Percentiles rank a stretch among this genome's conserved stretches.
Conservation (phyloP, 345 rosid species). For the Boechera stricta region DNA sequence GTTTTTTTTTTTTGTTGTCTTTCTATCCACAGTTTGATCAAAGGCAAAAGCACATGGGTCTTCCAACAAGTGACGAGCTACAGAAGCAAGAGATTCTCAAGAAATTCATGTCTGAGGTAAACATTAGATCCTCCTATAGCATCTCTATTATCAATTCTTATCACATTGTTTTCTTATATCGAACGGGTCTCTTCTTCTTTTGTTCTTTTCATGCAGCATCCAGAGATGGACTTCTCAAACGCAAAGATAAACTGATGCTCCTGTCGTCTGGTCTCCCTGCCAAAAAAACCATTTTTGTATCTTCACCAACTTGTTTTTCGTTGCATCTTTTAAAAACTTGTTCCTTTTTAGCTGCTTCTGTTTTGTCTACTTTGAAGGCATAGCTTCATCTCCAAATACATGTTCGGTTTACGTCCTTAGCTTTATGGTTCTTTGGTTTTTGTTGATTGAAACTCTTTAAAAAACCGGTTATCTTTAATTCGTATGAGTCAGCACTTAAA, state of each 20-base stretch:
- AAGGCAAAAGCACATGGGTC: conserved; percentile 98
- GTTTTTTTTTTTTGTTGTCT: neutral
- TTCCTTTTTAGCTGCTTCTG: conserved; percentile 6
- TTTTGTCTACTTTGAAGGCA: conserved; percentile 34
- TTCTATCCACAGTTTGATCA: conserved; percentile 74
- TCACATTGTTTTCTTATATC: neutral
- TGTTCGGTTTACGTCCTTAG: conserved; percentile 9
- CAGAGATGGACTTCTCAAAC: conserved; percentile 95
- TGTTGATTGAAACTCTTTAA: neutral
- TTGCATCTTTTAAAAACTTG: conserved; percentile 23
- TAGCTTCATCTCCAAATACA: conserved; percentile 16
- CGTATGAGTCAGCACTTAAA: neutral
- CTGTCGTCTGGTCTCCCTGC: conserved; percentile 14
- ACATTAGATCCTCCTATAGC: neutral
- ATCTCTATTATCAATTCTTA: neutral
- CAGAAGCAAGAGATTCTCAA: conserved; percentile 92
- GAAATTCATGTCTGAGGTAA: conserved; percentile 76
- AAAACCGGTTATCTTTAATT: neutral
- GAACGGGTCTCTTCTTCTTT: conserved; percentile 11
- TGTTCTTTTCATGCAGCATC: conserved; percentile 68
- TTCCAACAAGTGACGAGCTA: conserved; percentile 90
- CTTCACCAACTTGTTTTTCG: conserved; percentile 14
- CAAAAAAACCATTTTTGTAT: conserved; percentile 25
- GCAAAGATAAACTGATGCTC: conserved; percentile 66
- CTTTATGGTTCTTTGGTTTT: neutral